phyloP scores from a whole-genome alignment of 257 asterid species.

The Ballota nigra region DNA sequence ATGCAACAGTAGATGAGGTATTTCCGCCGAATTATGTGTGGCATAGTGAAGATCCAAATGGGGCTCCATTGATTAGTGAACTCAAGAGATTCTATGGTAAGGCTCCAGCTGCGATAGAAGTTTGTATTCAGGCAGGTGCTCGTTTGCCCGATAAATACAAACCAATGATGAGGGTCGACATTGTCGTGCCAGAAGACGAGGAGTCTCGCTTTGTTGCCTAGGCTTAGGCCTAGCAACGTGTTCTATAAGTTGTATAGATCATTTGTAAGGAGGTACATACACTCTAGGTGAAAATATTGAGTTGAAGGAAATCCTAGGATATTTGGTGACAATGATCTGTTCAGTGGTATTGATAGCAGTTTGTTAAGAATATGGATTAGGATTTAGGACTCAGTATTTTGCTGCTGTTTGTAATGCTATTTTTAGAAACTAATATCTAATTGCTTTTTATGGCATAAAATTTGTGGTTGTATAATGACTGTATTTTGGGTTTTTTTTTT shows the following conservation, averaged over 20 bases:
- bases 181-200: conserved; percentile 69
- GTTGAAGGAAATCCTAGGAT: not conserved
- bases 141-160: conserved; percentile 57
- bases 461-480: no score
- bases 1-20: conserved; percentile 85
- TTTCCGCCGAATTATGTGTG: conserved; percentile 84
- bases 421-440: no score
- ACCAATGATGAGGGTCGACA: conserved; percentile 91
- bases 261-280: not conserved
- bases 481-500: no score
- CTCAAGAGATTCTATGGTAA: conserved; percentile 80
- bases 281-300: not conserved
- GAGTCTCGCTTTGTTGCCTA: conserved; percentile 73
- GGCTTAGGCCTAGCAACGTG: conserved; percentile 41
- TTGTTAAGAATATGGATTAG: no score
- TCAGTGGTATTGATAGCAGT: no score
- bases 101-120: conserved; percentile 81
- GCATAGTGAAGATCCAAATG: conserved; percentile 72
- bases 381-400: no score
- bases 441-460: no score
- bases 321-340: no score
- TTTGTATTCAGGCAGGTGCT: conserved; percentile 94
- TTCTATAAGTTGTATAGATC: not conserved
- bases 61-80: conserved; percentile 53
- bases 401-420: no score